These are phyloP conservation scores for Boechera retrofracta DNA, from an alignment of 345 rosid genomes.

Conservation along the genomic window DNA sequence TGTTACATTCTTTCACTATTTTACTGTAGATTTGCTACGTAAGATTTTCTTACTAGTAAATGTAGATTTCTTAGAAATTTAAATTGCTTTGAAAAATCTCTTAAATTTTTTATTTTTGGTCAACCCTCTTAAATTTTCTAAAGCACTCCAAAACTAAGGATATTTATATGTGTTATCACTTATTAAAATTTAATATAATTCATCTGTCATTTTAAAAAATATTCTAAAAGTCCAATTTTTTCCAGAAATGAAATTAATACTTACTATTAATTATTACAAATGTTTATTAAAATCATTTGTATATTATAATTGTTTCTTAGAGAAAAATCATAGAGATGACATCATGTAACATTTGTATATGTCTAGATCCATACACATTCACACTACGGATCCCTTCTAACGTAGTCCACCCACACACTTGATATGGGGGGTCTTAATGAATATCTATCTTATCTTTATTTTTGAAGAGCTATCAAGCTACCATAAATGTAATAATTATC, in stretches of 20 bases:
- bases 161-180: not conserved
- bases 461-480: not conserved
- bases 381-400: not conserved
- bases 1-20: not conserved
- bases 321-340: not conserved
- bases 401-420: slow-evolving; percentile 14
- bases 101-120: no score
- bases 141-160: not conserved
- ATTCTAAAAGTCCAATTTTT: not conserved
- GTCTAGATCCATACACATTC: not conserved
- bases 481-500: slow-evolving; percentile 2
- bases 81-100: not conserved
- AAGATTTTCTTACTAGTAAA: not conserved
- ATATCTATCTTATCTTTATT: slow-evolving; percentile 6
- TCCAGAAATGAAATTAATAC: not conserved
- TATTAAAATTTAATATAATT: not conserved
- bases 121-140: not conserved
- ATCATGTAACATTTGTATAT: not conserved
- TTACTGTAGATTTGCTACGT: not conserved
- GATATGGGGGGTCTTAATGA: slow-evolving; percentile 16
- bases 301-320: not conserved
- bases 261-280: not conserved
- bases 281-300: no score
- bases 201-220: not conserved
- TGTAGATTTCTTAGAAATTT: not conserved